Percentiles rank a stretch among this genome's conserved stretches.
phyloP scores from a whole-genome alignment of 2,329 filamentous ascomycete genomes.

The Clonostachys rhizophaga region DNA sequence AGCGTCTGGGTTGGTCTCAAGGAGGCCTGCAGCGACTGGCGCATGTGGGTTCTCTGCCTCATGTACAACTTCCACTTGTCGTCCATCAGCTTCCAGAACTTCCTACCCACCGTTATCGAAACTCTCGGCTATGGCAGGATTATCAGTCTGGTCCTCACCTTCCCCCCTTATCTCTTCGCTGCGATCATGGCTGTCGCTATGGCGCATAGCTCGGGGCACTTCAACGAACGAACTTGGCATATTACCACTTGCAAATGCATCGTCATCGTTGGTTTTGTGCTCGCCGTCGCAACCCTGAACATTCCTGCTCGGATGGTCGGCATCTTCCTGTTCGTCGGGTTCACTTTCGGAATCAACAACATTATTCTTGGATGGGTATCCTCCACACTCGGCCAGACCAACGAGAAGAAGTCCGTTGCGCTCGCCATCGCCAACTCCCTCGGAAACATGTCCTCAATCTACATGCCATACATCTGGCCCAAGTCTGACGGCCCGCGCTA shows the following conservation, averaged over 20 bases:
- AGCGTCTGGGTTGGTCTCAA: slow-evolving; percentile 36
- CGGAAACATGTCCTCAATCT: slow-evolving; percentile 8
- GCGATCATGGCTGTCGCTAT: slow-evolving; percentile 14
- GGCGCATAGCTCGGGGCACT: slow-evolving; percentile 25
- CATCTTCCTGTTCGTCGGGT: slow-evolving; percentile 3
- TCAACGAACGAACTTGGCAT: slow-evolving; percentile 37
- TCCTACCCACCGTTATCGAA: slow-evolving; percentile 5
- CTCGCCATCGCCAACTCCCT: slow-evolving; percentile 9
- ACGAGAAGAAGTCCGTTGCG: slow-evolving; percentile 7
- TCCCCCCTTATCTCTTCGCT: slow-evolving; percentile 21
- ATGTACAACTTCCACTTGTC: slow-evolving; percentile 47
- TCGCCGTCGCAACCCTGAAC: slow-evolving; percentile 14
- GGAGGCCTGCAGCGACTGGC: slow-evolving; percentile 36
- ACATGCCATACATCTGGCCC: slow-evolving; percentile 8
- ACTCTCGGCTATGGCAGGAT: slow-evolving; percentile 37
- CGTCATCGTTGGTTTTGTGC: slow-evolving; percentile 31
- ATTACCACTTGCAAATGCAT: slow-evolving; percentile 30
- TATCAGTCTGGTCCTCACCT: slow-evolving; percentile 43
- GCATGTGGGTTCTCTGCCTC: slow-evolving; percentile 42
- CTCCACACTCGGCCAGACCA: slow-evolving; percentile 4
- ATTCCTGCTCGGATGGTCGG: slow-evolving; percentile 17
- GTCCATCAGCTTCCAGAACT: slow-evolving; percentile 29
- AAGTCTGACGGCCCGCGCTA: slow-evolving; percentile 4
- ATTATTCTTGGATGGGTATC: slow-evolving; percentile 7
- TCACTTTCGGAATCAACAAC: neutral